Evolutionary conservation across 768 basidiomycete genomes (phyloP), one percentile per base, ranked within the genome.

Genomic region (Phanerodontia chrysosporium): DNA sequence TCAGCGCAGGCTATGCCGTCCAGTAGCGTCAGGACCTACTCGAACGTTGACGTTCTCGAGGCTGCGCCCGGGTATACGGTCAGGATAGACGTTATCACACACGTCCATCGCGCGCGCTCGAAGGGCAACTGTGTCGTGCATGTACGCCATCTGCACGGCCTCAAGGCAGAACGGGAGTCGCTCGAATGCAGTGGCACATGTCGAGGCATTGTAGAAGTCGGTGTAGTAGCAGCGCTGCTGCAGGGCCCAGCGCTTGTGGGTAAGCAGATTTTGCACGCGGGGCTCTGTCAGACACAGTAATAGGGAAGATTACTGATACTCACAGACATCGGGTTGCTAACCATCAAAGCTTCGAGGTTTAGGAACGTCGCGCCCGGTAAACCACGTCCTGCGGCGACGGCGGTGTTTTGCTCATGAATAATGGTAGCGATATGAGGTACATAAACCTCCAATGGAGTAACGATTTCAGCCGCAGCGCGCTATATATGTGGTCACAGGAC

Each of bases 371-470:
- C 64, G 18, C 65, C 67, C 16, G 61, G 62, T 3, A 53, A 51
- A 6, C 66, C 67, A 10, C 49, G 58, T 14, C 36, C 49, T 16
- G 18, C 13, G 1, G 61, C 66, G 22, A 73, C 45, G 16, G 65
- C 66, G 18, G 64, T 58, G 60, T 76, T 76, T 30, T 70, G 64
- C 60, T 68, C 66, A 58, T 74, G 68, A 16, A 75, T 73, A 14
- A 72, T 73, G 12, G 71, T 70, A 1, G 72, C 74, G 24, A 75
- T 76, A 66, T 35, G 73, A 57, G 12, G 71, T 2, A 75, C 60
- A 46, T 72, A 68, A 52, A 73, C 64, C 32, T 63, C 6, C n/a
- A 2, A 1, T 18, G 59, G 73, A 73, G 28, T 70, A n/a, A n/a
- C n/a, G n/a, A 64, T 59, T 64, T 65, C 32, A 35, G 32, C n/a